Base-by-base conservation (phyloP, 176 grass and related monocot species). In the Oryza longistaminata region DNA sequence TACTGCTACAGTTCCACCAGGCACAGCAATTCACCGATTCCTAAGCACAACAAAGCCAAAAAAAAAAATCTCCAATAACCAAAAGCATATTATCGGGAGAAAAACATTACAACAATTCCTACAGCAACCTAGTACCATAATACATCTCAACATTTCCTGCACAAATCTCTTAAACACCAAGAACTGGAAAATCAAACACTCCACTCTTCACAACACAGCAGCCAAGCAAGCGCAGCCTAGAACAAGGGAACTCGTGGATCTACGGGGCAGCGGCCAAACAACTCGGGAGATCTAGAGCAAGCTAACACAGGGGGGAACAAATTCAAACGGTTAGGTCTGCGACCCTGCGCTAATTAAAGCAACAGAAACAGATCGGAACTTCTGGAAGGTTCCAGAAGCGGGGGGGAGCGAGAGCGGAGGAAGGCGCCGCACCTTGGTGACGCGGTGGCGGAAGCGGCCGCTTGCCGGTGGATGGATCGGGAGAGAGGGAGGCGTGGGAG, bases 201-300 rank as follows among this genome's bases (percentile, higher is more conserved):
- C 14, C 17, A 65, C 10, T 62, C 73, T 72, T 27, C 25, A 73
- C 6, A 58, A n/a, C 11, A n/a, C 17, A 2, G 17, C 5, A 77
- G 0, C 6, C 35, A 77, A 88, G 55, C 22, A 73, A 3, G 31
- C 16, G 25, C 7, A 37, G 5, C 21, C 21, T 71, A 24, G 14
- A 77, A 42, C 43, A 70, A 81, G 1, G 37, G 33, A 37, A 48
- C 4, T 6, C 22, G 46, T 5, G 50, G 81, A 84, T 84, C 81
- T 74, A 46, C 5, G 31, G 24, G 10, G 21, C 6, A 31, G 37
- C 39, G 7, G 15, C 61, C 16, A 84, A 27, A 25, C 10, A 78
- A 52, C 19, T 16, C 34, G 11, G 11, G 69, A 89, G 76, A 85
- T 85, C 82, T 85, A 69, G 37, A 68, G 50, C 70, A 46, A 80